Evolutionary conservation across 208 protist species (phyloP).

Genomic region (Leishmania tarentolae): DNA sequence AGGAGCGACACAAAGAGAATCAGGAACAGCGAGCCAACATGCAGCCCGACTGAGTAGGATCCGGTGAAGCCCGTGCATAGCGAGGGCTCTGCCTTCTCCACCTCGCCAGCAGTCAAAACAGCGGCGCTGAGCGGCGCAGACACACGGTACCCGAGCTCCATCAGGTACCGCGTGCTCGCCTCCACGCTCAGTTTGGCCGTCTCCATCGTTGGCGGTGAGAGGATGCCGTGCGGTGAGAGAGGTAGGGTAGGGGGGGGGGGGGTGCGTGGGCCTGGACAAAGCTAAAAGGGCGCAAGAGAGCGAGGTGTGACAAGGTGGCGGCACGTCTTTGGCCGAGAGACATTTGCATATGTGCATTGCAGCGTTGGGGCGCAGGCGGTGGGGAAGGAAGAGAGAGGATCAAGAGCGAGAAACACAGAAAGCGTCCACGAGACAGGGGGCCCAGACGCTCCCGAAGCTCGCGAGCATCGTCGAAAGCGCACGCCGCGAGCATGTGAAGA

Average conservation of each 20-base stretch:
- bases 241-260: no score
- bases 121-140: not conserved
- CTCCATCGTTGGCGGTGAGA: not conserved
- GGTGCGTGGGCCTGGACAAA: not conserved
- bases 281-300: not conserved
- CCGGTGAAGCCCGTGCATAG: conserved; percentile 42
- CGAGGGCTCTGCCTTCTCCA: not conserved
- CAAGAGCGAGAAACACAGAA: not conserved
- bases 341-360: not conserved
- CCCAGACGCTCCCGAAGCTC: not conserved
- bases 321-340: not conserved
- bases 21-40: conserved; percentile 50
- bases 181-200: conserved; percentile 7
- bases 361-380: not conserved
- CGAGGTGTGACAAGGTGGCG: not conserved
- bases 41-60: conserved; percentile 44
- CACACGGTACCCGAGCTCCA: conserved; percentile 13
- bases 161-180: conserved; percentile 6
- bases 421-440: not conserved
- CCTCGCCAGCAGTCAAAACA: not conserved
- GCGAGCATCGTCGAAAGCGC: not conserved
- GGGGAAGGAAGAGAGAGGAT: not conserved
- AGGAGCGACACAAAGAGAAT: conserved; percentile 48
- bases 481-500: not conserved
- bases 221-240: no score